These are phyloP conservation scores for Paramecium sonneborni DNA, from an alignment of 73 alveolate species.

Conservation along the genomic window DNA sequence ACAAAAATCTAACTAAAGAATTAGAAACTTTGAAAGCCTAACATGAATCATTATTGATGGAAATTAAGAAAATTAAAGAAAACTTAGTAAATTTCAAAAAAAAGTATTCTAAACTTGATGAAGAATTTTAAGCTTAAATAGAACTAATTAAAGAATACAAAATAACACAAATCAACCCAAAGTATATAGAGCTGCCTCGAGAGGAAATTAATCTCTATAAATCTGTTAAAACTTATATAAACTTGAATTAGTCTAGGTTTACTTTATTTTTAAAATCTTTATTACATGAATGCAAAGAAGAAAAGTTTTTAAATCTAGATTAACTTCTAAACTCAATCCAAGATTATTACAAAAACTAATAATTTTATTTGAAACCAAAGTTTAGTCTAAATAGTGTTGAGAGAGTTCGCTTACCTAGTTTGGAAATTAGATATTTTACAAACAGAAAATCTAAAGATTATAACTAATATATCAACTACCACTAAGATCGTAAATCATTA, in stretches of 20 bases:
- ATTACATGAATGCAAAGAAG: neutral
- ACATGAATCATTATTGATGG: neutral
- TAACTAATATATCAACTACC: too few relatives aligned
- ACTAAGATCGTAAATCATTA: too few relatives aligned
- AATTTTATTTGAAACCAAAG: neutral
- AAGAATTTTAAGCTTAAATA: neutral
- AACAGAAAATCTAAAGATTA: neutral
- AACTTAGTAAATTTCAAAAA: neutral
- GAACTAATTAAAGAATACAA: neutral
- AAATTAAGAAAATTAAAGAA: neutral
- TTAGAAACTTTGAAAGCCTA: neutral
- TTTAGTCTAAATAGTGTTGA: slow-evolving; percentile 17
- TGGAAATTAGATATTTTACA: neutral
- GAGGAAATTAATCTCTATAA: neutral
- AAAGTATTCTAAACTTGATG: neutral
- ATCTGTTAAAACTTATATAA: neutral
- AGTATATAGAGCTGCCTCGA: neutral
- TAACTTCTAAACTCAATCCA: neutral
- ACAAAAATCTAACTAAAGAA: neutral
- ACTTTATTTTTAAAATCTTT: neutral
- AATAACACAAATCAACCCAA: neutral
- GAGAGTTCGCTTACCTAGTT: neutral
- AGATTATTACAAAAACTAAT: neutral
- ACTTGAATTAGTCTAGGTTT: neutral
- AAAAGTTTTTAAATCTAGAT: neutral